A percentile compares a stretch with the other conserved stretches of the same genome.
These are phyloP conservation scores for Mycena sanguinolenta DNA, from an alignment of 768 basidiomycete species.

Conservation along the genomic window DNA sequence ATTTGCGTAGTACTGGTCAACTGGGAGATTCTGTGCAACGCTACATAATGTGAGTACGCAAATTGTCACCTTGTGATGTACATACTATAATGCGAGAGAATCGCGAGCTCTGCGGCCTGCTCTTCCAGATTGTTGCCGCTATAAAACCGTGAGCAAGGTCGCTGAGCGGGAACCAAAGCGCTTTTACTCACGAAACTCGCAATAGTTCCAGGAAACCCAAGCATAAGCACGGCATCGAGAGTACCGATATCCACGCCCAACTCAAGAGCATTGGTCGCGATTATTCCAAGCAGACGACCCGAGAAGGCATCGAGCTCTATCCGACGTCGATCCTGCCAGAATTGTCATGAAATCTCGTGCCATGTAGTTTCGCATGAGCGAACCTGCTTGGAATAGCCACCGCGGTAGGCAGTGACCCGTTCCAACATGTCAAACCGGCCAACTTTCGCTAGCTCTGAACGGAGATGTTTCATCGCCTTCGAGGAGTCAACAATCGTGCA, in stretches of 20 bases:
- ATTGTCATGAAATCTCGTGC: neutral
- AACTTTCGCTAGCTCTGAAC: conserved; percentile 77
- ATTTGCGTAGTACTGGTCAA: conserved; percentile 81
- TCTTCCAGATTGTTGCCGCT: conserved; percentile 92
- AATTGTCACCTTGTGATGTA: neutral
- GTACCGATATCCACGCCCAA: conserved; percentile 92
- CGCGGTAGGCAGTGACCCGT: conserved; percentile 85
- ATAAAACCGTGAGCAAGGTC: conserved; percentile 12
- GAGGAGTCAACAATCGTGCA: conserved; percentile 31
- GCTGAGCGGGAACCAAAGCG: neutral
- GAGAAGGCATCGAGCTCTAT: conserved; percentile 92
- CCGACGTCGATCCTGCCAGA: conserved; percentile 76
- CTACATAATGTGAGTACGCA: neutral
- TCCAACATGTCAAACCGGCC: conserved; percentile 83
- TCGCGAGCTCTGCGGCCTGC: conserved; percentile 88
- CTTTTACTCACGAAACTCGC: conserved; percentile 78
- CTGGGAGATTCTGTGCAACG: conserved; percentile 75
- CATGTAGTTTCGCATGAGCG: neutral
- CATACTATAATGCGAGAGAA: conserved; percentile 70
- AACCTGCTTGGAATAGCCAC: conserved; percentile 84
- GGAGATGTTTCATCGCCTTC: conserved; percentile 85
- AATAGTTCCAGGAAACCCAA: conserved; percentile 84
- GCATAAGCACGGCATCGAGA: conserved; percentile 91
- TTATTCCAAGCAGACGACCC: conserved; percentile 84
- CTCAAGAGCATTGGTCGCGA: conserved; percentile 92